These are phyloP conservation scores for Bipolaris bicolor DNA, from an alignment of 2,329 filamentous ascomycete species.

Conservation along the genomic window DNA sequence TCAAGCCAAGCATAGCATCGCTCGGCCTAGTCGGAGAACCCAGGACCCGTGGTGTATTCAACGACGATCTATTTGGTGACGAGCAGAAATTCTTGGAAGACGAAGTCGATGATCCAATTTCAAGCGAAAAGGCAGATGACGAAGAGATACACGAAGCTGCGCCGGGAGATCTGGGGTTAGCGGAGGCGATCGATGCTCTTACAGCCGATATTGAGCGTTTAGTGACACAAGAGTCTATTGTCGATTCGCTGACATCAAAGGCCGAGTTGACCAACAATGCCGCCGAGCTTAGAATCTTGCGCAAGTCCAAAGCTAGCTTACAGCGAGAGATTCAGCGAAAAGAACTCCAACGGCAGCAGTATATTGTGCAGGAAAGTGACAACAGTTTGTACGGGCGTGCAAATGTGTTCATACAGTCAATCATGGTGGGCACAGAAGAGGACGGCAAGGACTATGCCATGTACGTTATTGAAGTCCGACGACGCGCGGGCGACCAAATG, in stretches of 20 bases:
- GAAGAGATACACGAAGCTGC: slow-evolving; percentile 93
- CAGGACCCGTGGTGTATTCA: slow-evolving; percentile 88
- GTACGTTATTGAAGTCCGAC: slow-evolving; percentile 89
- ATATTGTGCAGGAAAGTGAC: slow-evolving; percentile 96
- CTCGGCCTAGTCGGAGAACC: slow-evolving; percentile 87
- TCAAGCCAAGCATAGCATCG: slow-evolving; percentile 87
- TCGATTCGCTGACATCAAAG: slow-evolving; percentile 90
- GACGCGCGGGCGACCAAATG: slow-evolving; percentile 93
- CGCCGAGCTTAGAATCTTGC: slow-evolving; percentile 86
- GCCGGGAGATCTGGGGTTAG: slow-evolving; percentile 89
- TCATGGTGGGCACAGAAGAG: slow-evolving; percentile 89
- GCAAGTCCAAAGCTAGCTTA: slow-evolving; percentile 92
- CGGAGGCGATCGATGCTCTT: slow-evolving; percentile 89
- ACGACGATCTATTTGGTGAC: slow-evolving; percentile 90
- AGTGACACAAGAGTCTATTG: slow-evolving; percentile 83
- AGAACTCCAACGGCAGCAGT: slow-evolving; percentile 94
- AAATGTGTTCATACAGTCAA: slow-evolving; percentile 85
- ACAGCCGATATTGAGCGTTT: slow-evolving; percentile 90
- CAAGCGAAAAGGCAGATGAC: slow-evolving; percentile 65
- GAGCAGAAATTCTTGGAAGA: slow-evolving; percentile 87
- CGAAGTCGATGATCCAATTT: slow-evolving; percentile 76
- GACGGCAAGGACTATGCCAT: slow-evolving; percentile 93
- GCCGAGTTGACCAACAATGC: slow-evolving; percentile 97
- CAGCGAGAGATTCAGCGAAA: slow-evolving; percentile 92
- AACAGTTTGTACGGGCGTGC: slow-evolving; percentile 95